A percentile compares a stretch with the other conserved stretches of the same genome.
Evolutionary conservation across 306 rosid genomes (phyloP).

Genomic region (Vigna mungo): DNA sequence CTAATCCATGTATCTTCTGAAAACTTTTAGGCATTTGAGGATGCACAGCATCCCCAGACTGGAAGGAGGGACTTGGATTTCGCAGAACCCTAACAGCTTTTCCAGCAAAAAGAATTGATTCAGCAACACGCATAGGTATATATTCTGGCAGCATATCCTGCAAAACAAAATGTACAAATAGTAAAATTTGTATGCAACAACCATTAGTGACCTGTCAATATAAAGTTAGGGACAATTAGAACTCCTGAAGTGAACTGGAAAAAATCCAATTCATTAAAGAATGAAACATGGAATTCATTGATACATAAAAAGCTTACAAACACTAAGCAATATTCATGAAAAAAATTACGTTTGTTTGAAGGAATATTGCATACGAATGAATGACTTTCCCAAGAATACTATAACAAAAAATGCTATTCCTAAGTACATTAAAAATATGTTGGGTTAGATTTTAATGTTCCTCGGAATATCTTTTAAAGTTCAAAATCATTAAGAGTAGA

Average conservation of each 20-base stretch:
- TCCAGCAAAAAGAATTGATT: conserved; percentile 93
- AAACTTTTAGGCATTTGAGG: conserved; percentile 73
- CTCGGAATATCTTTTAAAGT: background rate
- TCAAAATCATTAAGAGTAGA: background rate
- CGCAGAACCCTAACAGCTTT: conserved; percentile 93
- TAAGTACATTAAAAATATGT: background rate
- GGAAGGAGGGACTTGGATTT: conserved; percentile 85
- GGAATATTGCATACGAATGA: background rate
- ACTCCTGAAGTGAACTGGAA: conserved; percentile 36
- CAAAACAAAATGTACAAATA: conserved; percentile 31
- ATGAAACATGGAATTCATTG: conserved; percentile 15
- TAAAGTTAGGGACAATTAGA: conserved; percentile 27
- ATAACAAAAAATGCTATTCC: background rate
- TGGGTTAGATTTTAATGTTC: background rate
- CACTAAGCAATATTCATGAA: conserved; percentile 13
- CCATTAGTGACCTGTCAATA: background rate
- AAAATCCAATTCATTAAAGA: conserved; percentile 6
- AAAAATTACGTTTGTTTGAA: background rate
- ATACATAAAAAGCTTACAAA: conserved; percentile 17
- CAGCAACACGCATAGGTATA: conserved; percentile 89
- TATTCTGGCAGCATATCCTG: conserved; percentile 98
- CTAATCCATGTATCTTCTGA: conserved; percentile 72
- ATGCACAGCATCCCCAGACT: conserved; percentile 61
- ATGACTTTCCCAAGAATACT: background rate
- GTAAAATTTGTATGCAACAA: background rate